Evolutionary conservation across 73 alveolate genomes (phyloP), one percentile per base, ranked within the genome.

Genomic region (Breviolum minutum): DNA sequence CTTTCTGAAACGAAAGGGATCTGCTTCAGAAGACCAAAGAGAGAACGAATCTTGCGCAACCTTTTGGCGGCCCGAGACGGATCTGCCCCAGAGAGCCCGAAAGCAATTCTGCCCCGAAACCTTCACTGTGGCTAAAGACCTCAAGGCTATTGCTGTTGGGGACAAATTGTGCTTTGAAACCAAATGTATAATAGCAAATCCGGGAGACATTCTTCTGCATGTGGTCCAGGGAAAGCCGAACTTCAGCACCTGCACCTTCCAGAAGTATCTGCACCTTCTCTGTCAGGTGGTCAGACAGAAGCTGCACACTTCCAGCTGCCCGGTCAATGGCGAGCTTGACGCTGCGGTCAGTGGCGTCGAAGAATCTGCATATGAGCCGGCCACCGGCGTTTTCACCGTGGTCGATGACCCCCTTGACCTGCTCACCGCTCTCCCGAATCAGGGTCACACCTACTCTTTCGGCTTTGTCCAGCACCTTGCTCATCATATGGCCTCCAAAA

Each of bases 341-440:
- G 16, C 17, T 64, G 26, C 26, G 27, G 80, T 69, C 26, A 17
- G 80, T 24, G 1, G 7, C 7, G 20, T 29, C 88, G 30, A 10
- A 24, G 88, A 80, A 24, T 64, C n/a, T 80, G 88, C 62, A 80
- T 1, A 80, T 40, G 68, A 80, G 62, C 30, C 64, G 88, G 26
- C 30, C 88, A 27, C 88, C 88, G 11, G 64, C 88, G 26, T 80
- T 2, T 64, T 27, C 88, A 40, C 62, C n/a, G 88, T 80, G 88
- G 88, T 80, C 88, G 64, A 80, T 80, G 68, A 80, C 64, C 17
- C 88, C 88, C 20, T 10, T 29, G n/a, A 80, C 64, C 88, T 80
- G 40, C 1, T 80, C n/a, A 1, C 88, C 88, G 7, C 88, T 64
- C 30, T 80, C 88, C 12, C 88, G 88, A 64, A 80, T 80, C 66